A percentile compares a stretch with the other conserved stretches of the same genome.
These are phyloP conservation scores for Rhizopogon vulgaris DNA, from an alignment of 768 basidiomycete genomes.

Conservation along the genomic window DNA sequence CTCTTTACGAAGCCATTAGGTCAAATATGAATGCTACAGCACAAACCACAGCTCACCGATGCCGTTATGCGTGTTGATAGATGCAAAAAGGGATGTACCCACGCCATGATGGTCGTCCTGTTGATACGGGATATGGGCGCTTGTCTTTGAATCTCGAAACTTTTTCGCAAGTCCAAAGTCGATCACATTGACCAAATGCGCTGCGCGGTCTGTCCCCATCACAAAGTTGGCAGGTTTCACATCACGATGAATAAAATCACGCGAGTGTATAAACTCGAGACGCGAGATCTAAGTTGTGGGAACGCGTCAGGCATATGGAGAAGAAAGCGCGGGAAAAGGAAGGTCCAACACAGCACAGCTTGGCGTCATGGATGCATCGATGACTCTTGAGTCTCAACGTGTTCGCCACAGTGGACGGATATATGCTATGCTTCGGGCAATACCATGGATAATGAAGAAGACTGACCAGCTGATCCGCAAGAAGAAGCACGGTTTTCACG, in stretches of 20 bases:
- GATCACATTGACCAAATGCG: constrained; percentile 83
- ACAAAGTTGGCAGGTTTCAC: constrained; percentile 99
- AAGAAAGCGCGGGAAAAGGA: neutral
- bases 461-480: constrained; percentile 91
- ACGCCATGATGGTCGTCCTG: constrained; percentile 75
- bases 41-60: constrained; percentile 41
- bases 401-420: neutral
- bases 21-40: neutral
- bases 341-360: neutral
- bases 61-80: constrained; percentile 70
- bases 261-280: constrained; percentile 93
- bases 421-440: neutral
- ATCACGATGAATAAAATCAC: constrained; percentile 92
- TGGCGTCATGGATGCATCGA: neutral
- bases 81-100: constrained; percentile 71
- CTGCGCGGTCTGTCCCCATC: constrained; percentile 75
- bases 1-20: constrained; percentile 33
- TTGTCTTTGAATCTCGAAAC: constrained; percentile 60
- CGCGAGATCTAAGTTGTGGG: constrained; percentile 68
- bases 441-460: neutral
- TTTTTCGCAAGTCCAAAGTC: constrained; percentile 84
- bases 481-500: constrained; percentile 88
- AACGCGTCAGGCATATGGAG: constrained; percentile 11
- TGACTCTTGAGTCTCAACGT: neutral
- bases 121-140: constrained; percentile 64